Percentiles rank a stretch among this genome's conserved stretches.
phyloP scores from a whole-genome alignment of 1,139 yeast genomes.

The Pichia sp. region DNA sequence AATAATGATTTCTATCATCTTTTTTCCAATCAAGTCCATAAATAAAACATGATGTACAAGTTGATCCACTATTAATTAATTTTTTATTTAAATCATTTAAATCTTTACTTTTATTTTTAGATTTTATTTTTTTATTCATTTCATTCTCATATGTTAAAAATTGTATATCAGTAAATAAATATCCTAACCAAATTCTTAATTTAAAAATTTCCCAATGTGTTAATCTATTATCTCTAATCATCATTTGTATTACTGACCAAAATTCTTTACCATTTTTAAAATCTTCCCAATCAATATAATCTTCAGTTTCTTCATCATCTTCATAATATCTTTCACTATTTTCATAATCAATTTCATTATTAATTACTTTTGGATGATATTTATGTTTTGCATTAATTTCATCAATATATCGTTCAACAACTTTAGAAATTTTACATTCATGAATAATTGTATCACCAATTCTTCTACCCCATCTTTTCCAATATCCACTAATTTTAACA shows the following conservation, averaged over 20 bases:
- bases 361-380: not conserved
- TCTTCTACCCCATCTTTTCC: slow-evolving; percentile 68
- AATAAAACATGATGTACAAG: slow-evolving; percentile 74
- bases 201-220: slow-evolving; percentile 27
- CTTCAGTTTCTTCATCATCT: slow-evolving; percentile 1
- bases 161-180: slow-evolving; percentile 28
- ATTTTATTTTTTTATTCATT: slow-evolving; percentile 16
- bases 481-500: slow-evolving; percentile 71
- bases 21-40: slow-evolving; percentile 43
- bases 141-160: slow-evolving; percentile 27
- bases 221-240: slow-evolving; percentile 14
- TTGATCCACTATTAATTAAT: slow-evolving; percentile 56
- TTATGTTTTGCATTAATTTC: slow-evolving; percentile 2
- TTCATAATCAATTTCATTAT: not conserved
- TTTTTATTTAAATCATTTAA: slow-evolving; percentile 2
- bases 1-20: slow-evolving; percentile 44
- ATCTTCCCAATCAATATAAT: slow-evolving; percentile 11
- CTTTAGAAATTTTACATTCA: slow-evolving; percentile 9
- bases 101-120: slow-evolving; percentile 1
- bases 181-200: slow-evolving; percentile 26
- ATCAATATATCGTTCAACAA: slow-evolving; percentile 3
- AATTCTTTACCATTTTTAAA: slow-evolving; percentile 11
- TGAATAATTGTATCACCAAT: slow-evolving; percentile 6
- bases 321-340: not conserved
- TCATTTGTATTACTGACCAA: slow-evolving; percentile 20